A percentile compares a stretch with the other conserved stretches of the same genome.
Evolutionary conservation across 345 rosid genomes (phyloP).

Genomic region (Populus simonii): DNA sequence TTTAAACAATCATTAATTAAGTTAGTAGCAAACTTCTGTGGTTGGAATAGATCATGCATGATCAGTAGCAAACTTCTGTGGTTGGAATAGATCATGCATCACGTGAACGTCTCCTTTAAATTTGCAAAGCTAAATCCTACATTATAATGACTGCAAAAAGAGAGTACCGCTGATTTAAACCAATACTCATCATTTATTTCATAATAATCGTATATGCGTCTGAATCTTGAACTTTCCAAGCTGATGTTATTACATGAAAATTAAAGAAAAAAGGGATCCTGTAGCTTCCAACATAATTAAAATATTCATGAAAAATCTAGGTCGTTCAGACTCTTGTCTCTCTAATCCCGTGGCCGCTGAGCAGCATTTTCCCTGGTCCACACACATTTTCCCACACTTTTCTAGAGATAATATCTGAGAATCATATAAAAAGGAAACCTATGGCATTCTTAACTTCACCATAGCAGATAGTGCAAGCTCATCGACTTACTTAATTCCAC

Average conservation of each 20-base stretch:
- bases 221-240: no score
- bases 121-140: background rate
- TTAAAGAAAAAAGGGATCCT: background rate
- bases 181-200: no score
- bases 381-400: background rate
- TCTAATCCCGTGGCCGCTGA: background rate
- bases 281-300: background rate
- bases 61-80: background rate
- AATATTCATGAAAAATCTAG: slow-evolving; percentile 15
- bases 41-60: background rate
- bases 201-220: no score
- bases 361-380: background rate
- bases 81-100: background rate
- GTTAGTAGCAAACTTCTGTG: background rate
- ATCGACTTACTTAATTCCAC: background rate
- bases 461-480: background rate
- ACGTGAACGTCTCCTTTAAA: background rate
- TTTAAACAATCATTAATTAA: background rate
- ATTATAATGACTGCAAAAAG: background rate
- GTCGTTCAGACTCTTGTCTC: background rate
- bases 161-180: no score
- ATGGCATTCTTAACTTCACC: background rate
- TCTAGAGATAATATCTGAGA: background rate
- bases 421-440: slow-evolving; percentile 9
- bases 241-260: no score